phyloP scores from a whole-genome alignment of 2,329 filamentous ascomycete species.

The Fusarium buxicola region DNA sequence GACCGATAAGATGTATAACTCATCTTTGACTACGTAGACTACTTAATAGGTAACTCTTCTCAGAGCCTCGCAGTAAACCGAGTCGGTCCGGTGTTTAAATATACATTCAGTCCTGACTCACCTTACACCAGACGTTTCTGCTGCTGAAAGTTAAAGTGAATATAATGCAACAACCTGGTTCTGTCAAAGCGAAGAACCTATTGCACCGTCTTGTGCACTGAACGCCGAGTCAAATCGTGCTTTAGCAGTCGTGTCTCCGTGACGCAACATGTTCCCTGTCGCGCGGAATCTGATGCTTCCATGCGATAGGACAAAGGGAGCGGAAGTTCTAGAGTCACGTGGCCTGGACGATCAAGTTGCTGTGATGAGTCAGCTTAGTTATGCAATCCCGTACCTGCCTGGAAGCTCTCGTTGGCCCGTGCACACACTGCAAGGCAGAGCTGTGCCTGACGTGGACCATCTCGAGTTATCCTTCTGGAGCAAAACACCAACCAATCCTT shows the following conservation, averaged over 20 bases:
- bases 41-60: too few relatives aligned
- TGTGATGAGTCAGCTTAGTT: slow-evolving; percentile 33
- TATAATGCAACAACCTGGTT: too few relatives aligned
- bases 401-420: slow-evolving; percentile 44
- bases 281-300: slow-evolving; percentile 1
- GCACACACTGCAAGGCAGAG: slow-evolving; percentile 52
- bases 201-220: not conserved
- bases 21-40: too few relatives aligned
- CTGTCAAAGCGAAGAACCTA: not conserved
- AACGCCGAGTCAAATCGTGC: not conserved
- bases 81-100: too few relatives aligned
- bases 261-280: slow-evolving; percentile 8
- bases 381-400: slow-evolving; percentile 41
- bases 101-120: too few relatives aligned
- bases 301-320: not conserved
- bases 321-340: slow-evolving; percentile 21
- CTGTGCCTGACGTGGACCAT: slow-evolving; percentile 61
- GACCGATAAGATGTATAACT: too few relatives aligned
- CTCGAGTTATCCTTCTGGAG: slow-evolving; percentile 46
- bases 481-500: slow-evolving; percentile 46
- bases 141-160: too few relatives aligned
- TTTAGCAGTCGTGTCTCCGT: not conserved
- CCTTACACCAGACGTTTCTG: too few relatives aligned
- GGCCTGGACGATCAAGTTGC: not conserved
- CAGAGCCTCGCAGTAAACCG: too few relatives aligned